These are phyloP conservation scores for Clavariopsis aquatica DNA, from an alignment of 495 filamentous ascomycete species.

Conservation along the genomic window DNA sequence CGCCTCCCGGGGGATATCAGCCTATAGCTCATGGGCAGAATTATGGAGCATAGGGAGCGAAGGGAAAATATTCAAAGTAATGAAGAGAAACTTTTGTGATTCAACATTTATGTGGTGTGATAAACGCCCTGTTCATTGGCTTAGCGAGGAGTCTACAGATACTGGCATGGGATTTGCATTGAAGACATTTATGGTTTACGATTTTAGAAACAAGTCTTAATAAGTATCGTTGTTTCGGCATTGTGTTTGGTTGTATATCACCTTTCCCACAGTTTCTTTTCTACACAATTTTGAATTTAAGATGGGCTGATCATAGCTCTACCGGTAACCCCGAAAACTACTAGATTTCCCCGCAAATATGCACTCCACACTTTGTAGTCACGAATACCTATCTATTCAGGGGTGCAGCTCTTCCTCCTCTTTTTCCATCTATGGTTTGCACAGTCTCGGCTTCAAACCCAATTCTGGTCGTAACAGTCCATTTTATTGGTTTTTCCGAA, in stretches of 20 bases:
- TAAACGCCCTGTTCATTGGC: background rate
- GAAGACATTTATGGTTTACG: background rate
- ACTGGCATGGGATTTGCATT: background rate
- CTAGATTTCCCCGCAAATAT: constrained; percentile 30
- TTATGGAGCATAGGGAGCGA: constrained; percentile 9
- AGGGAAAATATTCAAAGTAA: background rate
- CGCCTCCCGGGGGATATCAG: background rate
- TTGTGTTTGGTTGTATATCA: too few species aligned
- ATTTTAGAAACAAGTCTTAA: background rate
- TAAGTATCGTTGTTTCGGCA: too few species aligned
- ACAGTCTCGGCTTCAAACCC: background rate
- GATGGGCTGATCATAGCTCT: constrained; percentile 14
- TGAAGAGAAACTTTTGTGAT: background rate
- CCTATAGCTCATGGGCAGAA: background rate
- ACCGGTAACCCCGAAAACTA: constrained; percentile 15
- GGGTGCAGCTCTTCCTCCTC: background rate
- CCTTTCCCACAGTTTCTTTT: too few species aligned
- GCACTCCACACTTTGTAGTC: constrained; percentile 1
- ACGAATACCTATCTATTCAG: background rate
- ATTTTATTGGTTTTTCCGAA: too few species aligned
- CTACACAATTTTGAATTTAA: too few species aligned
- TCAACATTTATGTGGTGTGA: background rate
- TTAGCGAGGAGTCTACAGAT: background rate
- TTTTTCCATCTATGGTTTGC: background rate
- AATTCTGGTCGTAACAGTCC: too few species aligned